A percentile compares a stretch with the other conserved stretches of the same genome.
Evolutionary conservation across 495 filamentous ascomycete species (phyloP).

Genomic region (Thermochaetoides thermophila): DNA sequence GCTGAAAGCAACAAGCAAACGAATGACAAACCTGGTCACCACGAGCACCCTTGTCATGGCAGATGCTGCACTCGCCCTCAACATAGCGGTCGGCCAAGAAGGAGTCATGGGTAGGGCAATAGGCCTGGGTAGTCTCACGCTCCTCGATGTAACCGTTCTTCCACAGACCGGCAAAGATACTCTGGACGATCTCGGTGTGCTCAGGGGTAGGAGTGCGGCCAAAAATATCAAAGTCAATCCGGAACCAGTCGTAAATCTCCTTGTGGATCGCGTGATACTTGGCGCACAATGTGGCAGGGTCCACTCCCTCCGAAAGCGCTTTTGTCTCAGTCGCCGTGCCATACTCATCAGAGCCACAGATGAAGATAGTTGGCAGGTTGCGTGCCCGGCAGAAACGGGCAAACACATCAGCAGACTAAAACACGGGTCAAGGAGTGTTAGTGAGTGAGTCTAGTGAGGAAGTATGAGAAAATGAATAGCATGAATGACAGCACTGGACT

Average conservation of each 20-base stretch:
- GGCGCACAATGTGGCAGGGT: conserved; percentile 57
- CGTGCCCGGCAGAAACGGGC: conserved; percentile 58
- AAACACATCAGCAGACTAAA: conserved; percentile 29
- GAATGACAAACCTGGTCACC: conserved; percentile 29
- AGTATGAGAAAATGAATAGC: too few relatives aligned
- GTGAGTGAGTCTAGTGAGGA: conserved; percentile 1
- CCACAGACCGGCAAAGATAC: conserved; percentile 65
- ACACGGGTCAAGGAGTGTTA: conserved; percentile 1
- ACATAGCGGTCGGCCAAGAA: conserved; percentile 92
- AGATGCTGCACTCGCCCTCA: conserved; percentile 66
- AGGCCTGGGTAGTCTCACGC: conserved; percentile 61
- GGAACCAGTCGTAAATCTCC: conserved; percentile 71
- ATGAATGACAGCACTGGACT: too few relatives aligned
- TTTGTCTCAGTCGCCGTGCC: conserved; percentile 72
- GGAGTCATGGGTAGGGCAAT: conserved; percentile 67
- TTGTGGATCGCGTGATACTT: conserved; percentile 77
- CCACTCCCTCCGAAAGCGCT: conserved; percentile 58
- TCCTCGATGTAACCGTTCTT: conserved; percentile 72
- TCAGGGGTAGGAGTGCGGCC: conserved; percentile 66
- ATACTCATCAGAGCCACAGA: conserved; percentile 57
- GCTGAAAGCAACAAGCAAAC: neutral
- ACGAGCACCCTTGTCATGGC: conserved; percentile 64
- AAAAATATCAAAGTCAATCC: conserved; percentile 72
- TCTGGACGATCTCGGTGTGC: conserved; percentile 76
- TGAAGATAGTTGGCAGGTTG: conserved; percentile 46